Percentiles rank a stretch among this genome's conserved stretches.
phyloP scores from a whole-genome alignment of 208 protist genomes.

The Wallacemonas sp. region DNA sequence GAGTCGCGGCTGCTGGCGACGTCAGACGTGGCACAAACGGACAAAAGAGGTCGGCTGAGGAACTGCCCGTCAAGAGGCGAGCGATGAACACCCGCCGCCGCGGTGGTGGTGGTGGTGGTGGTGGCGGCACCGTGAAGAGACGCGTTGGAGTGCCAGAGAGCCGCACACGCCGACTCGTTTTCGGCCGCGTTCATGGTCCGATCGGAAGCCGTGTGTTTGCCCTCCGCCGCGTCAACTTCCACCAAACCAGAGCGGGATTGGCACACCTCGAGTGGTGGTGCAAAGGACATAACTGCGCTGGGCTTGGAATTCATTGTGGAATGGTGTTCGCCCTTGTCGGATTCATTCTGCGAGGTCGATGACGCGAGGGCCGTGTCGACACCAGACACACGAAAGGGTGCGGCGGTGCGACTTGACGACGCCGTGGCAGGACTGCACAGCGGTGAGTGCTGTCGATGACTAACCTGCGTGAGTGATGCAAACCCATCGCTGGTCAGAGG shows the following conservation, averaged over 20 bases:
- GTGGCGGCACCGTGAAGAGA: background rate
- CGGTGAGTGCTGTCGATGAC: too few species aligned
- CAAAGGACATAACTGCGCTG: background rate
- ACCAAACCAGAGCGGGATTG: too few species aligned
- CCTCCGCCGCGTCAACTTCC: too few species aligned
- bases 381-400: too few species aligned
- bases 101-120: too few species aligned
- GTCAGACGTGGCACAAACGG: background rate
- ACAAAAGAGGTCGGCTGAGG: background rate
- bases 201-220: background rate
- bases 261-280: too few species aligned
- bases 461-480: too few species aligned
- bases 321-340: background rate
- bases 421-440: too few species aligned
- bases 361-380: too few species aligned
- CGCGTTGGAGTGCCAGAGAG: background rate
- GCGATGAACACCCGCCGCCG: background rate
- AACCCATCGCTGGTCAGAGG: too few species aligned
- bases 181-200: background rate
- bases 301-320: background rate
- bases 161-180: background rate
- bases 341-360: background rate
- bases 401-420: background rate
- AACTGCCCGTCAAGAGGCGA: background rate
- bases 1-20: slow-evolving; percentile 9